A percentile compares a stretch with the other conserved stretches of the same genome.
Conservation (phyloP, 768 basidiomycete genomes). For the Sarcodon aspratus region DNA sequence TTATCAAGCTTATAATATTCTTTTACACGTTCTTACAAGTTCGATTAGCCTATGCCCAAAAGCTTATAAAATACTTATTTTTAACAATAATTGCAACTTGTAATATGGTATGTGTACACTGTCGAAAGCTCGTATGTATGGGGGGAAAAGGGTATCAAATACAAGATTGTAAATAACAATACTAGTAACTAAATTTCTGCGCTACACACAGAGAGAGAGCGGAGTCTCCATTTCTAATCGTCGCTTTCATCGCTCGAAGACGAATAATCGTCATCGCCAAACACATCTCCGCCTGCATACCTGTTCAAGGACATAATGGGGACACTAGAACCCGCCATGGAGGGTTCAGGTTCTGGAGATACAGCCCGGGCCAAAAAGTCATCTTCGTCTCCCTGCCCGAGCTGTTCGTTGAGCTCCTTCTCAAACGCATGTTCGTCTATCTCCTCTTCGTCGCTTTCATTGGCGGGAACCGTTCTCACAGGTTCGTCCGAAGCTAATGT, state of each 20-base stretch:
- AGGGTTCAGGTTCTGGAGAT: constrained; percentile 8
- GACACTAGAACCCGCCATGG: constrained; percentile 3
- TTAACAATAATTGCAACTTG: too few species aligned
- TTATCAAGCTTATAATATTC: too few species aligned
- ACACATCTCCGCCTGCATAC: constrained; percentile 1
- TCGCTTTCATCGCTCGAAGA: constrained; percentile 17
- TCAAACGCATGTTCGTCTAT: constrained; percentile 11
- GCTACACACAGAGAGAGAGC: too few species aligned
- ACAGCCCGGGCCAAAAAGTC: constrained; percentile 10
- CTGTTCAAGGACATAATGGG: not conserved
- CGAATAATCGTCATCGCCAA: constrained; percentile 16
- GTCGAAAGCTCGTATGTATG: too few species aligned
- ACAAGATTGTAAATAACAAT: too few species aligned
- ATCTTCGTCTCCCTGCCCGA: not conserved
- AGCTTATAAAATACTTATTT: too few species aligned
- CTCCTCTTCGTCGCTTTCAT: constrained; percentile 1
- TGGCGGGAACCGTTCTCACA: not conserved
- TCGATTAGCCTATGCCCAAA: too few species aligned
- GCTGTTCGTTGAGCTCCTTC: constrained; percentile 7
- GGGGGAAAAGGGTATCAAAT: too few species aligned
- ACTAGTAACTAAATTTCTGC: too few species aligned
- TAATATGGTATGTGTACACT: too few species aligned
- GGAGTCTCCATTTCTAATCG: constrained; percentile 6
- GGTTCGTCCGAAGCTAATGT: constrained; percentile 1
- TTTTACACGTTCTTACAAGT: too few species aligned